Conservation (phyloP, 148 eudicot genomes). For the Nepenthes mirabilis region DNA sequence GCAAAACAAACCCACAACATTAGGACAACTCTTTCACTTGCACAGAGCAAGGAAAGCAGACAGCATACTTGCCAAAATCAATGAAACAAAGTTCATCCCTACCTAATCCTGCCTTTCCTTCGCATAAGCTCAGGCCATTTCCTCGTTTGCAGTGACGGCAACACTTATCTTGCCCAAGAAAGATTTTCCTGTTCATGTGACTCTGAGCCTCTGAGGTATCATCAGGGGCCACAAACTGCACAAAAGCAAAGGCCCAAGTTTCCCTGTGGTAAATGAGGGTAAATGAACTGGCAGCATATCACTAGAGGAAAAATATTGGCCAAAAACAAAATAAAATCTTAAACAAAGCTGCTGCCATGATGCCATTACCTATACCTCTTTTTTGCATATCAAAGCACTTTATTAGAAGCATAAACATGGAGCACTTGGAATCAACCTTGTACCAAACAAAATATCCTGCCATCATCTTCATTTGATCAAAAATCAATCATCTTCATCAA, state of each 20-base stretch:
- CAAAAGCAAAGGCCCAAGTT: constrained; percentile 84
- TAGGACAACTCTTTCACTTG: not conserved
- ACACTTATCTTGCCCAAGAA: constrained; percentile 67
- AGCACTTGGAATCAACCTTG: constrained; percentile 41
- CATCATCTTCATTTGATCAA: constrained; percentile 39
- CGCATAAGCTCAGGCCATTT: constrained; percentile 76
- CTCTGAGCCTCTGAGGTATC: constrained; percentile 68
- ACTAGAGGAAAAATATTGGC: not conserved
- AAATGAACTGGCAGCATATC: not conserved
- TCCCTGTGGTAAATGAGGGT: constrained; percentile 24
- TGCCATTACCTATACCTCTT: constrained; percentile 23
- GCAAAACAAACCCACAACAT: not conserved
- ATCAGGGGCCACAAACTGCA: constrained; percentile 58
- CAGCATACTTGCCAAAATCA: no score
- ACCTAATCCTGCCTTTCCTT: constrained; percentile 34
- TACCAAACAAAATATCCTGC: constrained; percentile 29
- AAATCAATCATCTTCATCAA: constrained; percentile 38
- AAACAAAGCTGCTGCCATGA: constrained; percentile 4
- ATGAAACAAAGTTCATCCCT: not conserved
- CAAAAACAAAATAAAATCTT: not conserved
- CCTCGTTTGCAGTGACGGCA: constrained; percentile 58
- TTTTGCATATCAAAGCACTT: constrained; percentile 16
- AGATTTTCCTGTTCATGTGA: constrained; percentile 53
- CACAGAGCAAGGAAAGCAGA: not conserved
- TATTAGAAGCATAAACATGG: constrained; percentile 21